Conservation (phyloP, 192 early-diverging fungal genomes). For the Phlyctochytrium bullatum region DNA sequence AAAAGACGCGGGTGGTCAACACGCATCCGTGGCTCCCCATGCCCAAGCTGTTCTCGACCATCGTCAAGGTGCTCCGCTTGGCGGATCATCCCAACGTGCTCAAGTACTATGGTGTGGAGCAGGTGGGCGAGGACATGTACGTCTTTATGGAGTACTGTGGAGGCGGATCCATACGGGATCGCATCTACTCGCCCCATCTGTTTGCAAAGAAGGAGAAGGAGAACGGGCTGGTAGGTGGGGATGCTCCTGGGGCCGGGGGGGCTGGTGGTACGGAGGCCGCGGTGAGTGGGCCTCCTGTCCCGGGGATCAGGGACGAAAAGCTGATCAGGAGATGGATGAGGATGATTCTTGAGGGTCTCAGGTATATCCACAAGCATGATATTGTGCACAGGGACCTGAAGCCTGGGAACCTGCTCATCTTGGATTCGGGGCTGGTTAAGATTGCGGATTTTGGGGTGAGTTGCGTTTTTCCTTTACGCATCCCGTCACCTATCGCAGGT, state of each 20-base stretch:
- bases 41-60: conserved; percentile 7
- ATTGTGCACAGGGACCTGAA: conserved; percentile 19
- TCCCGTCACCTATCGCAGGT: not conserved
- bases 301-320: conserved; percentile 23
- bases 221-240: not conserved
- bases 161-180: not conserved
- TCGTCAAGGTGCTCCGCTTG: conserved; percentile 12
- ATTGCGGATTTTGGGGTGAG: conserved; percentile 16
- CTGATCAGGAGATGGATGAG: conserved; percentile 4
- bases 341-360: conserved; percentile 6
- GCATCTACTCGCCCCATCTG: conserved; percentile 5
- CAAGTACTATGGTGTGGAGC: conserved; percentile 13
- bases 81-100: conserved; percentile 15
- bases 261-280: not conserved
- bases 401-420: conserved; percentile 17
- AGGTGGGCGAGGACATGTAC: conserved; percentile 12
- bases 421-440: conserved; percentile 4
- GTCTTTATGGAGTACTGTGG: conserved; percentile 18
- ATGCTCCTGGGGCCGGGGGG: too few species aligned
- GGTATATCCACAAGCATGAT: conserved; percentile 13
- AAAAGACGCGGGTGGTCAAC: conserved; percentile 7
- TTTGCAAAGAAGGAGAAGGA: conserved; percentile 3
- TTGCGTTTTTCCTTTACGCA: not conserved
- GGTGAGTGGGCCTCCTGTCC: not conserved
- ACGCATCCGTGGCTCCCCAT: conserved; percentile 10